phyloP scores from a whole-genome alignment of 805 yeast species.

The Yarrowia yakushimensis region DNA sequence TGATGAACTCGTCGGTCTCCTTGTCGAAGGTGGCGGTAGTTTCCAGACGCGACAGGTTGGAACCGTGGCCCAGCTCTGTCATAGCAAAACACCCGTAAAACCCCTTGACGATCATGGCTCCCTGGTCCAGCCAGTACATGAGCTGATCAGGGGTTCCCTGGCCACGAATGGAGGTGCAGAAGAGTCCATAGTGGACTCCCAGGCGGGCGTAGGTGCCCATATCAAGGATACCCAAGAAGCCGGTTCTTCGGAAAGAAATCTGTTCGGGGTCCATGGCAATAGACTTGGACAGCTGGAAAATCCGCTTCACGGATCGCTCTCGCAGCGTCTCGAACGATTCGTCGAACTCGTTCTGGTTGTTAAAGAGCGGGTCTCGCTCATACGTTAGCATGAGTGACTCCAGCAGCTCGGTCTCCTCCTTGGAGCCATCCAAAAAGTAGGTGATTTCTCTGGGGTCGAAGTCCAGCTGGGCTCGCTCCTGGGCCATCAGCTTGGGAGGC shows the following conservation, averaged over 20 bases:
- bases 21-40: constrained; percentile 80
- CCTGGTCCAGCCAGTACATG: constrained; percentile 73
- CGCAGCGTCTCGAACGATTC: constrained; percentile 44
- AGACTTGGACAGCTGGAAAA: constrained; percentile 34
- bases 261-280: constrained; percentile 33
- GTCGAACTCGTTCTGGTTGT: constrained; percentile 47
- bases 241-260: constrained; percentile 31
- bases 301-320: constrained; percentile 37
- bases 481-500: constrained; percentile 40
- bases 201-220: constrained; percentile 77
- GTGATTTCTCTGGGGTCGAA: constrained; percentile 43
- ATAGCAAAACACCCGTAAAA: constrained; percentile 83
- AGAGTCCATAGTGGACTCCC: constrained; percentile 85
- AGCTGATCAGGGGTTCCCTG: constrained; percentile 84
- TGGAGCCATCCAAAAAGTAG: constrained; percentile 45
- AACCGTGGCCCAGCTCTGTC: constrained; percentile 93
- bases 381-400: constrained; percentile 43
- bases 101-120: constrained; percentile 39
- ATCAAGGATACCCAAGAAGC: constrained; percentile 46
- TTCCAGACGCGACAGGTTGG: constrained; percentile 88
- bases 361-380: constrained; percentile 55
- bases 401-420: constrained; percentile 40
- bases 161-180: constrained; percentile 75
- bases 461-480: constrained; percentile 41
- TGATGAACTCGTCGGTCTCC: constrained; percentile 59